phyloP scores from a whole-genome alignment of 73 alveolate genomes.

The Effrenium voratum region DNA sequence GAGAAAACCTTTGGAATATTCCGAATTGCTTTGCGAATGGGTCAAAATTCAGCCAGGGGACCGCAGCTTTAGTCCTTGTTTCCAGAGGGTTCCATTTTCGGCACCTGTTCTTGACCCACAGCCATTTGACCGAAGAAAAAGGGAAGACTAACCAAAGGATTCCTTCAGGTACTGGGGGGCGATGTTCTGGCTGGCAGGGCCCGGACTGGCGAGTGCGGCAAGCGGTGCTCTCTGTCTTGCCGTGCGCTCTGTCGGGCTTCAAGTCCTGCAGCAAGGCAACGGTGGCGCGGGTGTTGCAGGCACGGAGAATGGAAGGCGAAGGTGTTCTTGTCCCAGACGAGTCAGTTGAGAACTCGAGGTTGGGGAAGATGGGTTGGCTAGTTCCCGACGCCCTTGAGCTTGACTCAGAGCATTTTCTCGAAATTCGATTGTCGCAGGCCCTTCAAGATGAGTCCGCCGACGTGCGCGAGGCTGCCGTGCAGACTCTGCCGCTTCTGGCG shows the following conservation, averaged over 20 bases:
- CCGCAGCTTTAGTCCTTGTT: neutral
- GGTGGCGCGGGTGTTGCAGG: neutral
- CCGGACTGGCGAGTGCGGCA: constrained; percentile 22
- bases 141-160: no score
- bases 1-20: no score
- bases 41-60: neutral
- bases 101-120: neutral
- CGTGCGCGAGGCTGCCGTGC: neutral
- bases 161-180: neutral
- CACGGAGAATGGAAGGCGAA: neutral
- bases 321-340: no score
- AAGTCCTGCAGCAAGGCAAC: neutral
- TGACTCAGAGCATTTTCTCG: no score
- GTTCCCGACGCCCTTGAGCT: no score
- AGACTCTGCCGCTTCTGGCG: neutral
- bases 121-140: no score
- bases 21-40: neutral
- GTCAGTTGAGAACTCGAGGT: no score
- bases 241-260: neutral
- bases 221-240: neutral
- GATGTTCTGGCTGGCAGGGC: neutral
- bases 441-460: neutral
- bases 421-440: neutral
- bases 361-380: no score
- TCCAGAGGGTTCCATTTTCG: neutral